Evolutionary conservation across 192 early-diverging fungal species (phyloP), one percentile per base, ranked within the genome.

Genomic region (Entrophospora sp.): DNA sequence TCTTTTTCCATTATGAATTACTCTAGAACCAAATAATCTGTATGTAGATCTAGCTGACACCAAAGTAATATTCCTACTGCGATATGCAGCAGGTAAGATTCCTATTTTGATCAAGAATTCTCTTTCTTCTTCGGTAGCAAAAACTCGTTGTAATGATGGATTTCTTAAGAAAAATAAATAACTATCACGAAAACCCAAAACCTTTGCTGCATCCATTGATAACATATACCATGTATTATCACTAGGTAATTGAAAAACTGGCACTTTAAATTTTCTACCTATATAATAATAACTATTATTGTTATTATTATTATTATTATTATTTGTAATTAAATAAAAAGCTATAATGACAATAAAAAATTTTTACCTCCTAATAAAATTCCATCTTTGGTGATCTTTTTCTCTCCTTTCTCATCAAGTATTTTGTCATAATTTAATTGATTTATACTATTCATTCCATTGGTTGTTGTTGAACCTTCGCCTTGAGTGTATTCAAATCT

Each of bases 121-220:
- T 53, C 88, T 84, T 69, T 95, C 95, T 69, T 89, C 81, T 32
- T 91, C 88, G 1, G 83, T 88, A 8, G 86, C 87, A 61, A 81
- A 83, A 32, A 97, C 77, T 27, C 91, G 85, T 12, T 79, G 76
- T 63, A 97, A 75, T 2, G 83, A 71, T 25, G 88, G 87, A 69
- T 94, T 92, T 69, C 84, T 86, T 68, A 89, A 76, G 73, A 95
- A 96, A 69, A 98, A 89, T 60, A 98, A 80, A 79, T 95, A 93
- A 63, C 93, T 92, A 79, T 98, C 95, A 20, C 95, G 86, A 65
- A 87, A 92, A 4, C 90, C 90, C 10, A 91, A 79, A 31, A 81
- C 76, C 45, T 90, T 87, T 24, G 91, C 85, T 38, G 89, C 88
- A 64, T 98, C 95, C 81, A 94, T 90, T 8, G 92, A 87, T 40